A percentile compares a stretch with the other conserved stretches of the same genome.
These are phyloP conservation scores for Chytriomyces confervae DNA, from an alignment of 192 early-diverging fungal species.

Conservation along the genomic window DNA sequence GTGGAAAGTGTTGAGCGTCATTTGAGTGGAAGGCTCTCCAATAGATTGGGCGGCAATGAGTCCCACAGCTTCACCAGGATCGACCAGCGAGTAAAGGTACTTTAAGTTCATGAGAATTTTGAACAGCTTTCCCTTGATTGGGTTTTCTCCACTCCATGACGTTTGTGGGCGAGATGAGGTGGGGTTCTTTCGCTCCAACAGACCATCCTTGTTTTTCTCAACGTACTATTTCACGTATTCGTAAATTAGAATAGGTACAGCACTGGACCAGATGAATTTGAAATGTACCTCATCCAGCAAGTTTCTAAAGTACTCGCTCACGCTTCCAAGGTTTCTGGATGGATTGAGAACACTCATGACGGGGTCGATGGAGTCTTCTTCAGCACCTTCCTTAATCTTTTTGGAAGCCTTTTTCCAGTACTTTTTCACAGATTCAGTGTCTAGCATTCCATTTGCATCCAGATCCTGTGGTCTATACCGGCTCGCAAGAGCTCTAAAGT, in stretches of 20 bases:
- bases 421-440: constrained; percentile 73
- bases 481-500: constrained; percentile 79
- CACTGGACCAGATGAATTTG: too few species aligned
- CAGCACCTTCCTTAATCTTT: constrained; percentile 46
- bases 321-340: constrained; percentile 81
- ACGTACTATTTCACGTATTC: constrained; percentile 54
- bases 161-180: constrained; percentile 27
- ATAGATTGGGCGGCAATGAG: constrained; percentile 95
- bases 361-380: constrained; percentile 50
- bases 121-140: constrained; percentile 78
- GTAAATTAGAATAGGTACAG: background rate
- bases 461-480: constrained; percentile 80
- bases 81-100: constrained; percentile 92
- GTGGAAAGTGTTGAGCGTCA: constrained; percentile 99
- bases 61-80: constrained; percentile 98
- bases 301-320: constrained; percentile 84
- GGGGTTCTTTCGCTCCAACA: constrained; percentile 42
- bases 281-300: constrained; percentile 59
- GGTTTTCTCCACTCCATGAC: constrained; percentile 61
- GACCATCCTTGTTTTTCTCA: constrained; percentile 73
- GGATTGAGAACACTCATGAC: constrained; percentile 83
- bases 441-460: constrained; percentile 59
- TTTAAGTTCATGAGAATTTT: constrained; percentile 91
- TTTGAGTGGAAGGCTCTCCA: constrained; percentile 99
- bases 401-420: constrained; percentile 81